Evolutionary conservation across 331 rosid species (phyloP).

Genomic region (Quercus tomentella): DNA sequence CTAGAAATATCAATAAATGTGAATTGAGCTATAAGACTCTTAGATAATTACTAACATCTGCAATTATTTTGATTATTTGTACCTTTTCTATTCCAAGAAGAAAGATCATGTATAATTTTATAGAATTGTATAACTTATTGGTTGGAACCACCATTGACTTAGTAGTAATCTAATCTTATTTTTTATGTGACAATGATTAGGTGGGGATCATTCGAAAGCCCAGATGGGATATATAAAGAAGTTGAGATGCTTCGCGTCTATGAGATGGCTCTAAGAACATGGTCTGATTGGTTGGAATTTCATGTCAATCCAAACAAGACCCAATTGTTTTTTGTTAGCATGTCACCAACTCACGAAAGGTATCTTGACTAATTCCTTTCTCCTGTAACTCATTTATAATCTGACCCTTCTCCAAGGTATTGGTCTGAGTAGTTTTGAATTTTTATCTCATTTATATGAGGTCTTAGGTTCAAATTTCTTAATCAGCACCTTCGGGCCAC

Average conservation of each 20-base stretch:
- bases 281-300: slow-evolving; percentile 92
- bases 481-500: too few species aligned
- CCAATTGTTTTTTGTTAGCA: slow-evolving; percentile 64
- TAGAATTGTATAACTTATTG: not conserved
- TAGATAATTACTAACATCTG: too few species aligned
- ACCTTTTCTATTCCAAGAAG: too few species aligned
- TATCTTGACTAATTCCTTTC: slow-evolving; percentile 12
- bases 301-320: slow-evolving; percentile 77
- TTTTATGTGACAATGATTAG: slow-evolving; percentile 24
- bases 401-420: too few species aligned
- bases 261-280: slow-evolving; percentile 85
- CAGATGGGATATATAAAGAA: slow-evolving; percentile 51
- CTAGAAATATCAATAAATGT: too few species aligned
- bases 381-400: too few species aligned
- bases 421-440: too few species aligned
- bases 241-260: slow-evolving; percentile 67
- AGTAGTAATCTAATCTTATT: not conserved
- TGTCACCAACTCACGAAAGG: slow-evolving; percentile 97
- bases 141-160: slow-evolving; percentile 12
- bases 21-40: too few species aligned
- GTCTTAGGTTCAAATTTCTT: too few species aligned
- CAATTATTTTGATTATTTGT: slow-evolving; percentile 12
- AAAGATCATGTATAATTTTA: too few species aligned
- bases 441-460: too few species aligned
- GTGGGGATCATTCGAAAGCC: slow-evolving; percentile 83